These are phyloP conservation scores for Pythium sp. DNA, from an alignment of 352 stramenopile genomes.

Conservation along the genomic window DNA sequence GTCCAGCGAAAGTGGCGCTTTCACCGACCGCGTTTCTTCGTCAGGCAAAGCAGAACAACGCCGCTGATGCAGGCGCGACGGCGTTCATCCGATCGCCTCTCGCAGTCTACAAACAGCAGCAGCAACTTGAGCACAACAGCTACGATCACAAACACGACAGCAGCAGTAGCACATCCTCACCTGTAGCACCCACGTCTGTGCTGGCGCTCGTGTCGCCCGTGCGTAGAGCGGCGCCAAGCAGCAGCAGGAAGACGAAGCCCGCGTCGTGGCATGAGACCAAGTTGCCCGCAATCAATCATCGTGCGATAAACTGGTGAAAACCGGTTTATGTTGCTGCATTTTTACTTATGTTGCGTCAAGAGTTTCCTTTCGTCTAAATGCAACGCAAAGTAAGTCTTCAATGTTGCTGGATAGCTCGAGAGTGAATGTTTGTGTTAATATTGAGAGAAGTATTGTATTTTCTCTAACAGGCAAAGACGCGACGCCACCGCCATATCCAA, in stretches of 20 bases:
- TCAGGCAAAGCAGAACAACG: slow-evolving; percentile 5
- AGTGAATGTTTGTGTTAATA: not conserved
- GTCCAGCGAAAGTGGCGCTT: slow-evolving; percentile 14
- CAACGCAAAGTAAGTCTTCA: not conserved
- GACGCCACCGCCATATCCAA: slow-evolving; percentile 1
- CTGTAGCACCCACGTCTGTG: not conserved
- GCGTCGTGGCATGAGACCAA: slow-evolving; percentile 6
- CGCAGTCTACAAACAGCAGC: slow-evolving; percentile 18
- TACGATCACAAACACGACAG: not conserved
- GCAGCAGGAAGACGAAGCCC: slow-evolving; percentile 4
- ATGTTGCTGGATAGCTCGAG: not conserved
- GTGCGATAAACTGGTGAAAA: not conserved
- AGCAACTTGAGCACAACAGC: not conserved
- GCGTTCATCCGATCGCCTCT: slow-evolving; percentile 21
- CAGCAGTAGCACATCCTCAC: not conserved
- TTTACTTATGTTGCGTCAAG: not conserved
- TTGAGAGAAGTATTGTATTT: not conserved
- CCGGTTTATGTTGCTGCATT: not conserved
- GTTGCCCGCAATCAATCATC: slow-evolving; percentile 11
- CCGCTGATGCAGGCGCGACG: not conserved
- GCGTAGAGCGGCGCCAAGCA: not conserved
- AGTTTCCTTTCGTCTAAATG: not conserved
- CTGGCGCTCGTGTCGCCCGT: slow-evolving; percentile 5
- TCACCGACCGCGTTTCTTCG: slow-evolving; percentile 59
- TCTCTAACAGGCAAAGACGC: not conserved